Conservation (phyloP, 2,329 filamentous ascomycete genomes). For the Hyphodiscus sp. region DNA sequence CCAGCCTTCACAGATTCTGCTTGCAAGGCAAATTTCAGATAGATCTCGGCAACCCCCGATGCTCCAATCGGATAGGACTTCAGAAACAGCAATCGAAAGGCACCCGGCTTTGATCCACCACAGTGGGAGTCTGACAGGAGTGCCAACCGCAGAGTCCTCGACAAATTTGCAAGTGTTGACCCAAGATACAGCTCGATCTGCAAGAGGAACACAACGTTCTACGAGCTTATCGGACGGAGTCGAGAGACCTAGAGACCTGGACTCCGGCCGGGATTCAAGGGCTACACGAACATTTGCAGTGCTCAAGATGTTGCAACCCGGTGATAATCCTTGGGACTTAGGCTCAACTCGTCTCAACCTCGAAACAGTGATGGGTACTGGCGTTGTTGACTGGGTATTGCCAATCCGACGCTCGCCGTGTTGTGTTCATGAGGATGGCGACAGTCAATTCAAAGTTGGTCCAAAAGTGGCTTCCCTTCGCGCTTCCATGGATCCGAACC, state of each 20-base stretch:
- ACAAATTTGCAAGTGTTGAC: too few relatives aligned
- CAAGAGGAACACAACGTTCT: neutral
- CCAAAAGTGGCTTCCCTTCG: constrained; percentile 52
- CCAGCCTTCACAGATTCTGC: neutral
- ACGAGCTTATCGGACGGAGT: neutral
- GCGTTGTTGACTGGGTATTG: constrained; percentile 69
- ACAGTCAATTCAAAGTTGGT: constrained; percentile 64
- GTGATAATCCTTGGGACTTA: constrained; percentile 83
- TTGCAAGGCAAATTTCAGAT: neutral
- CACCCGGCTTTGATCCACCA: neutral
- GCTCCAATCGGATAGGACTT: too few relatives aligned
- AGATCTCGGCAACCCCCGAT: neutral
- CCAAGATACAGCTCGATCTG: neutral
- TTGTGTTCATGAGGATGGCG: constrained; percentile 55
- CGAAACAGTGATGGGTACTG: constrained; percentile 70
- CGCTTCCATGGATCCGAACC: constrained; percentile 12
- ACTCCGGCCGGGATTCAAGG: constrained; percentile 15
- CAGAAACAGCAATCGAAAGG: neutral
- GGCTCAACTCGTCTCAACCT: constrained; percentile 62
- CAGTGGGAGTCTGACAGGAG: neutral
- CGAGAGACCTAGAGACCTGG: neutral
- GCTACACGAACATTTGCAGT: constrained; percentile 71
- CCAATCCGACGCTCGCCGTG: constrained; percentile 73
- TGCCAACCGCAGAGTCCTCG: neutral
- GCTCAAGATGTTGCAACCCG: constrained; percentile 56